Percentiles rank a stretch among this genome's conserved stretches.
Conservation (phyloP, 345 rosid species). For the Microthlaspi erraticum region DNA sequence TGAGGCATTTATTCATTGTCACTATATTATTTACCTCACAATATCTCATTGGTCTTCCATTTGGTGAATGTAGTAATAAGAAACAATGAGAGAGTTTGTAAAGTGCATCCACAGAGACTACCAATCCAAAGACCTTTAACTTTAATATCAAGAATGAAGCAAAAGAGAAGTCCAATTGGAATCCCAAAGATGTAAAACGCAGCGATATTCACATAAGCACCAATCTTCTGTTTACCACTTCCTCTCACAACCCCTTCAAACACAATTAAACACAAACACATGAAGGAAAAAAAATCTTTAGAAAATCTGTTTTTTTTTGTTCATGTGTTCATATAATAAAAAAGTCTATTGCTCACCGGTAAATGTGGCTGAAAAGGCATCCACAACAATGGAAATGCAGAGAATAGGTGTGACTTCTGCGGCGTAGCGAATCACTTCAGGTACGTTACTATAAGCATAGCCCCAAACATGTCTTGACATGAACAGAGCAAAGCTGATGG, state of each 20-base stretch:
- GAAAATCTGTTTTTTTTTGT: too few species aligned
- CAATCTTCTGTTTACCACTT: conserved; percentile 21
- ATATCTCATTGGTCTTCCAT: background rate
- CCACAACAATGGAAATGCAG: conserved; percentile 34
- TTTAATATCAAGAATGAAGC: conserved; percentile 2
- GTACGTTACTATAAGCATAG: conserved; percentile 9
- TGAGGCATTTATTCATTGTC: too few species aligned
- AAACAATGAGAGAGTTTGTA: background rate
- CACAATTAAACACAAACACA: background rate
- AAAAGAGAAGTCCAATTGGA: conserved; percentile 11
- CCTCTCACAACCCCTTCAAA: conserved; percentile 17
- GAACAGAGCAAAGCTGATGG: conserved; percentile 11
- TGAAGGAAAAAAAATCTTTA: too few species aligned
- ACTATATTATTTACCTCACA: too few species aligned
- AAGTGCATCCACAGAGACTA: conserved; percentile 8
- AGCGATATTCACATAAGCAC: conserved; percentile 22
- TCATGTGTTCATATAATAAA: background rate
- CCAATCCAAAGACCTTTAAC: conserved; percentile 25
- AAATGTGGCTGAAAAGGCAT: conserved; percentile 15
- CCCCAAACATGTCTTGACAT: conserved; percentile 10
- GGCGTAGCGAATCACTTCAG: conserved; percentile 22
- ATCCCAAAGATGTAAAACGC: conserved; percentile 24
- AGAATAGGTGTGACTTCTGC: conserved; percentile 27
- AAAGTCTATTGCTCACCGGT: conserved; percentile 5
- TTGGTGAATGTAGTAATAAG: conserved; percentile 1